These are phyloP conservation scores for Phytophthora palmivora DNA, from an alignment of 352 stramenopile genomes.

Conservation along the genomic window DNA sequence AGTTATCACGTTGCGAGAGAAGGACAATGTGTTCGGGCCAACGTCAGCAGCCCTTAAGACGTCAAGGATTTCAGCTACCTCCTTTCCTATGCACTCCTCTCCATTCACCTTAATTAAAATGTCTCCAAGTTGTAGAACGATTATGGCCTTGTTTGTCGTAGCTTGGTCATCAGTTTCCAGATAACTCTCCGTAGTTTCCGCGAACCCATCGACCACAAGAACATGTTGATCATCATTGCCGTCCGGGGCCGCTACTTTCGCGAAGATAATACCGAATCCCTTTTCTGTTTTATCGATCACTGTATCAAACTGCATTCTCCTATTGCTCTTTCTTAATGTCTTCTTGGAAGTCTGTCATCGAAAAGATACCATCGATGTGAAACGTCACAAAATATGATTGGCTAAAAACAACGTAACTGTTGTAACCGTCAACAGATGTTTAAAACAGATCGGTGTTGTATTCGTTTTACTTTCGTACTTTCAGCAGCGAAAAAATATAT, in stretches of 20 bases:
- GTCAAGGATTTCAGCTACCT: slow-evolving; percentile 33
- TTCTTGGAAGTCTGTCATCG: no score
- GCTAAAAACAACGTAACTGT: no score
- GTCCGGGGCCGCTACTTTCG: slow-evolving; percentile 21
- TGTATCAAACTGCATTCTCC: slow-evolving; percentile 27
- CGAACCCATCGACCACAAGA: slow-evolving; percentile 51
- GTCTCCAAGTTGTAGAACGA: slow-evolving; percentile 45
- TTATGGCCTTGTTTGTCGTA: slow-evolving; percentile 1
- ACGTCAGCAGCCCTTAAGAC: slow-evolving; percentile 37
- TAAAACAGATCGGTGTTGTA: no score
- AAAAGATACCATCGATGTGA: no score
- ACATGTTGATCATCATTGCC: not conserved
- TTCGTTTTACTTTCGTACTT: no score
- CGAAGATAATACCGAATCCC: slow-evolving; percentile 57
- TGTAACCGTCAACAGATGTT: no score
- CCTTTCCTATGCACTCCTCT: slow-evolving; percentile 28
- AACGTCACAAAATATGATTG: no score
- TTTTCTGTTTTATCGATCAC: slow-evolving; percentile 44
- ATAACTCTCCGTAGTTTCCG: slow-evolving; percentile 14
- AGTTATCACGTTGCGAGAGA: slow-evolving; percentile 21
- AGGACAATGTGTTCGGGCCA: slow-evolving; percentile 45
- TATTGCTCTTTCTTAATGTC: not conserved
- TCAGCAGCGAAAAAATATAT: no score
- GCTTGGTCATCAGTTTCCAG: not conserved
- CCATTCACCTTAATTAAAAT: slow-evolving; percentile 45